Percentiles rank a stretch among this genome's conserved stretches.
phyloP scores from a whole-genome alignment of 2,329 filamentous ascomycete genomes.

The Septoria petroselini region DNA sequence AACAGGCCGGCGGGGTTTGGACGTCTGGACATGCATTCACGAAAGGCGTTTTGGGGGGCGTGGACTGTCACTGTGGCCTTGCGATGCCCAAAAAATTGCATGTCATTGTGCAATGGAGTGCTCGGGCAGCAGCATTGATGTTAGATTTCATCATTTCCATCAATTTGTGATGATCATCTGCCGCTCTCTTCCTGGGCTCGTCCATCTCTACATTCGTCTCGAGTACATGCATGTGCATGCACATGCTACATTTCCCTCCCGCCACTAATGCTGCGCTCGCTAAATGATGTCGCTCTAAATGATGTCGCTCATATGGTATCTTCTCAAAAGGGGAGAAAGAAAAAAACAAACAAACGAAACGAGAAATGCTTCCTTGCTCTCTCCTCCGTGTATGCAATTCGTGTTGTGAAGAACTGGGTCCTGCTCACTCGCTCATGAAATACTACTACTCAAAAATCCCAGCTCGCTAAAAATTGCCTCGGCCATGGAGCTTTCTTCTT shows the following conservation, averaged over 20 bases:
- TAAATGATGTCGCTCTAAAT: background rate
- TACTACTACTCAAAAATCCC: conserved; percentile 32
- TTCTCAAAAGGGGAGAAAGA: background rate
- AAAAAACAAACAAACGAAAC: too few relatives aligned
- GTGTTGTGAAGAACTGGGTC: too few relatives aligned
- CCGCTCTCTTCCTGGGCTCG: background rate
- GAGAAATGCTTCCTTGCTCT: conserved; percentile 1
- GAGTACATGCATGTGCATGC: background rate
- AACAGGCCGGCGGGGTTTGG: too few relatives aligned
- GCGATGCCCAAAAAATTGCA: too few relatives aligned
- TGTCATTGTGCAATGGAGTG: too few relatives aligned
- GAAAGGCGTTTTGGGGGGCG: conserved; percentile 1
- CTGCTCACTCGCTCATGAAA: conserved; percentile 17
- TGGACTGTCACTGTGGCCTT: background rate
- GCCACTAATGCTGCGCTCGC: background rate
- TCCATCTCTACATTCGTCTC: background rate
- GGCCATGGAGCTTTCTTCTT: conserved; percentile 23
- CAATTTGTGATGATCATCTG: too few relatives aligned
- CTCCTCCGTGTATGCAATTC: background rate
- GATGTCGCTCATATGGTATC: background rate
- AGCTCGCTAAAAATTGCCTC: conserved; percentile 36
- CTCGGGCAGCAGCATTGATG: too few relatives aligned
- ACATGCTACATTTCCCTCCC: background rate
- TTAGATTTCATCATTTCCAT: too few relatives aligned
- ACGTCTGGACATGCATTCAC: conserved; percentile 1